A percentile compares a stretch with the other conserved stretches of the same genome.
phyloP scores from a whole-genome alignment of 2,329 filamentous ascomycete genomes.

The Phyllachora maydis region DNA sequence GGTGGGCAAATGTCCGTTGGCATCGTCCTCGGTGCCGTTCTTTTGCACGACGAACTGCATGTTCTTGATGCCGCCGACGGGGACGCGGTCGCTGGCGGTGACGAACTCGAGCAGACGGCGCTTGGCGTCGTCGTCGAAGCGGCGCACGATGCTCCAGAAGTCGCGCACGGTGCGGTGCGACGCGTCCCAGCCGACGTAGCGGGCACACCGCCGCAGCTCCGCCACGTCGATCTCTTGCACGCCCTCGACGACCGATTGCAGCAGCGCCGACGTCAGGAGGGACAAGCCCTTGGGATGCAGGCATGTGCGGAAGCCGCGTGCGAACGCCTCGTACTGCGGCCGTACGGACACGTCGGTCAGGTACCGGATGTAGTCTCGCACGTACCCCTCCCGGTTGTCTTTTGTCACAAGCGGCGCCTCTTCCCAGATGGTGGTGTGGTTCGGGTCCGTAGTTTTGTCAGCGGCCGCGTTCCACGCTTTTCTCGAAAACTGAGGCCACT shows the following conservation, averaged over 20 bases:
- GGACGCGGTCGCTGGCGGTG: constrained; percentile 77
- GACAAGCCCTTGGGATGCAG: constrained; percentile 48
- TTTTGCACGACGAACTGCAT: constrained; percentile 69
- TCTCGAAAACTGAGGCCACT: constrained; percentile 32
- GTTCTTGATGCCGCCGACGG: constrained; percentile 66
- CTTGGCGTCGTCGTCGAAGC: constrained; percentile 47
- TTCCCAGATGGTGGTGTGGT: no score
- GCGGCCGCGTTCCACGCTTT: constrained; percentile 5
- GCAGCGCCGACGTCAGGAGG: constrained; percentile 47
- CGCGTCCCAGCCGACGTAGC: constrained; percentile 65
- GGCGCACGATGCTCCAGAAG: constrained; percentile 68
- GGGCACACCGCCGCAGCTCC: constrained; percentile 48
- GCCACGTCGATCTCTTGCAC: constrained; percentile 58
- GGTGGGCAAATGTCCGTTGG: constrained; percentile 47
- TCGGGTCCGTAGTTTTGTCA: constrained; percentile 10
- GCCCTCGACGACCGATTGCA: constrained; percentile 71
- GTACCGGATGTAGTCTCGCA: constrained; percentile 70
- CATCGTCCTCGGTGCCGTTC: constrained; percentile 42
- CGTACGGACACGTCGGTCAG: constrained; percentile 59
- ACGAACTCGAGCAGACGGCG: constrained; percentile 77
- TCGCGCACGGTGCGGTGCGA: constrained; percentile 48
- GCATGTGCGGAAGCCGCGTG: constrained; percentile 59
- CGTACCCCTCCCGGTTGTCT: constrained; percentile 56
- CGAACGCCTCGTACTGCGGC: constrained; percentile 64
- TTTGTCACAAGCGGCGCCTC: constrained; percentile 61